Percentiles rank a stretch among this genome's conserved stretches.
These are phyloP conservation scores for Acanthamoeba sp. DNA, from an alignment of 208 protist species.

Conservation along the genomic window DNA sequence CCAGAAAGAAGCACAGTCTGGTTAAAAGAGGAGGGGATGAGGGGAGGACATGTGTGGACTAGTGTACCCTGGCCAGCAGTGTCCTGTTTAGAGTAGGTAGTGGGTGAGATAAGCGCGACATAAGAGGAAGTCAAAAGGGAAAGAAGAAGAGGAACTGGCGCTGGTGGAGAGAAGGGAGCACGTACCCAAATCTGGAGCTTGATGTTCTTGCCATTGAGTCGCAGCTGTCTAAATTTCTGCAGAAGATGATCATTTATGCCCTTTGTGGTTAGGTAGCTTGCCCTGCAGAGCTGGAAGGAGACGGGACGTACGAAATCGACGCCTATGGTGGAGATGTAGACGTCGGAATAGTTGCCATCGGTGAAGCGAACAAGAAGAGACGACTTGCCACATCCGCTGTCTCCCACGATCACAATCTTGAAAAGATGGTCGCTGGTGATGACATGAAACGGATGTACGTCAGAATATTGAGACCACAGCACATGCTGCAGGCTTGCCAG, in stretches of 20 bases:
- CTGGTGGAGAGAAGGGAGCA: not conserved
- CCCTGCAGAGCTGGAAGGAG: no score
- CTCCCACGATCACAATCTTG: slow-evolving; percentile 71
- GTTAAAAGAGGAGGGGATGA: not conserved
- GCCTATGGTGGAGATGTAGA: slow-evolving; percentile 99
- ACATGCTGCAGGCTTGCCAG: no score
- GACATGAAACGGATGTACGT: no score
- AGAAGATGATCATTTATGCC: no score
- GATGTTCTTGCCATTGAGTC: slow-evolving; percentile 97
- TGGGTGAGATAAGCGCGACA: not conserved
- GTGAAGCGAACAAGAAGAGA: slow-evolving; percentile 64
- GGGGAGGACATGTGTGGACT: slow-evolving; percentile 97
- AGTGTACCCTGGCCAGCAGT: slow-evolving; percentile 92
- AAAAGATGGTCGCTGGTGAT: slow-evolving; percentile 63
- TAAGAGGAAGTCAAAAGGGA: not conserved
- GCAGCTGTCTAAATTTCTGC: slow-evolving; percentile 96
- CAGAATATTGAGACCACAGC: no score
- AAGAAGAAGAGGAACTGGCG: not conserved
- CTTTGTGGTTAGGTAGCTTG: no score
- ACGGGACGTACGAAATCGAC: slow-evolving; percentile 90
- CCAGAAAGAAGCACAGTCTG: not conserved
- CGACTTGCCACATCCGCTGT: slow-evolving; percentile 68
- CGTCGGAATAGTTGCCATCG: slow-evolving; percentile 95
- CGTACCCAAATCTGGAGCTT: slow-evolving; percentile 96
- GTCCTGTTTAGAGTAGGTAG: slow-evolving; percentile 80